These are phyloP conservation scores for Onygenales sp. DNA, from an alignment of 2,329 filamentous ascomycete species.

Conservation along the genomic window DNA sequence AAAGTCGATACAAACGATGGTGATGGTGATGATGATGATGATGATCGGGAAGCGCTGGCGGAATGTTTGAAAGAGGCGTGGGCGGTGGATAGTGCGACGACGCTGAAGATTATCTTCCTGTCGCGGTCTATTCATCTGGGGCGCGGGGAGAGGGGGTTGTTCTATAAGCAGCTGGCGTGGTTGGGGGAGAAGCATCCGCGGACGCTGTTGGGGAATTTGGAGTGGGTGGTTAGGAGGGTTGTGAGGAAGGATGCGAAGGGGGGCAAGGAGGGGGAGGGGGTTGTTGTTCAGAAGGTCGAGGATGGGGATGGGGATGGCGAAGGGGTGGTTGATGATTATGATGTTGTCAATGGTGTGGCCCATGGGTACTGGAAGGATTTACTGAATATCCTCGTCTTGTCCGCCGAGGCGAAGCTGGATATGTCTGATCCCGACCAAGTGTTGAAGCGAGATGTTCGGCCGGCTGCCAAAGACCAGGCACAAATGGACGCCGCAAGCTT, in stretches of 20 bases:
- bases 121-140: slow-evolving; percentile 52
- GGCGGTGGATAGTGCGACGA: slow-evolving; percentile 38
- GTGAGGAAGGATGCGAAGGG: slow-evolving; percentile 45
- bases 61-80: slow-evolving; percentile 42
- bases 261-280: slow-evolving; percentile 26
- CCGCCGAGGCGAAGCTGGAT: slow-evolving; percentile 39
- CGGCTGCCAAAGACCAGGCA: slow-evolving; percentile 7
- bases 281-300: slow-evolving; percentile 21
- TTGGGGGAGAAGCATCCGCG: slow-evolving; percentile 45
- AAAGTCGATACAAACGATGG: slow-evolving; percentile 9
- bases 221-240: slow-evolving; percentile 47
- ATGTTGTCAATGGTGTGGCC: slow-evolving; percentile 41
- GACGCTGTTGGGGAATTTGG: slow-evolving; percentile 45
- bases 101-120: slow-evolving; percentile 53
- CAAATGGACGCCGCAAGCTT: slow-evolving; percentile 11
- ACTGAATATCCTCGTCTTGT: slow-evolving; percentile 47
- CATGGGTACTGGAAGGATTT: slow-evolving; percentile 57
- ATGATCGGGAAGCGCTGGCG: slow-evolving; percentile 20
- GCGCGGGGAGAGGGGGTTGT: slow-evolving; percentile 39
- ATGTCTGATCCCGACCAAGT: slow-evolving; percentile 32
- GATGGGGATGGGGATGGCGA: slow-evolving; percentile 17
- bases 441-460: slow-evolving; percentile 25
- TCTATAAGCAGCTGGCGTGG: slow-evolving; percentile 50
- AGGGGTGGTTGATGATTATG: slow-evolving; percentile 27
- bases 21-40: slow-evolving; percentile 33